A percentile compares a stretch with the other conserved stretches of the same genome.
These are phyloP conservation scores for Antrodiella citrinella DNA, from an alignment of 768 basidiomycete genomes.

Conservation along the genomic window DNA sequence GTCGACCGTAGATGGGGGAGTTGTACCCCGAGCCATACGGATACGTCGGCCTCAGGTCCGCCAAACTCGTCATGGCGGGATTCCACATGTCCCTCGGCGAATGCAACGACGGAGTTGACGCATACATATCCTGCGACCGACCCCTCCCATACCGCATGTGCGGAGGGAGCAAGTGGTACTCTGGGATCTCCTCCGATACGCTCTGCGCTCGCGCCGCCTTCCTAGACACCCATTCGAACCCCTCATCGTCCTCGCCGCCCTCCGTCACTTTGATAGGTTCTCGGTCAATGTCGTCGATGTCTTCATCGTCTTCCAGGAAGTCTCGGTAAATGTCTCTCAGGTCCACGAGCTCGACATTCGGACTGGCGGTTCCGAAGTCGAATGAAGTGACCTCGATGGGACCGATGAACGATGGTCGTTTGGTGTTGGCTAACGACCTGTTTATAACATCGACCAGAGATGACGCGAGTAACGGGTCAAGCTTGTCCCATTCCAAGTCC, in stretches of 20 bases:
- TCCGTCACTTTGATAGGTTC: conserved; percentile 13
- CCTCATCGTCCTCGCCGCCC: conserved; percentile 49
- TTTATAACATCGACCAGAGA: conserved; percentile 73
- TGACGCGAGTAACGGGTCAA: conserved; percentile 64
- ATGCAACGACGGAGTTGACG: conserved; percentile 42
- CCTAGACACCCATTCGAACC: conserved; percentile 76
- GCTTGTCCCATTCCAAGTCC: conserved; percentile 87
- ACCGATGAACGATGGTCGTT: conserved; percentile 91
- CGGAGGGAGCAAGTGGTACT: conserved; percentile 65
- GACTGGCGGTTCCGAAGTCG: conserved; percentile 77
- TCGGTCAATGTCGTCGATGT: conserved; percentile 32
- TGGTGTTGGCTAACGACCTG: conserved; percentile 57
- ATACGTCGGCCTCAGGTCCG: conserved; percentile 20
- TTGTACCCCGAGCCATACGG: conserved; percentile 19
- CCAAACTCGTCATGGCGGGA: conserved; percentile 17
- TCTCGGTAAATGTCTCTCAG: conserved; percentile 90
- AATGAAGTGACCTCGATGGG: conserved; percentile 81
- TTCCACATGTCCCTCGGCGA: conserved; percentile 35
- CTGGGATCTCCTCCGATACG: conserved; percentile 41
- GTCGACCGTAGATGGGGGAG: conserved; percentile 15
- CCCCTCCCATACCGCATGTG: conserved; percentile 61
- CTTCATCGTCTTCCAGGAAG: conserved; percentile 74
- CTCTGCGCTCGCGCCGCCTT: conserved; percentile 45
- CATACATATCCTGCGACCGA: conserved; percentile 48
- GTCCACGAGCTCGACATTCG: conserved; percentile 87